These are phyloP conservation scores for Pyricularia grisea DNA, from an alignment of 2,329 filamentous ascomycete species.

Conservation along the genomic window DNA sequence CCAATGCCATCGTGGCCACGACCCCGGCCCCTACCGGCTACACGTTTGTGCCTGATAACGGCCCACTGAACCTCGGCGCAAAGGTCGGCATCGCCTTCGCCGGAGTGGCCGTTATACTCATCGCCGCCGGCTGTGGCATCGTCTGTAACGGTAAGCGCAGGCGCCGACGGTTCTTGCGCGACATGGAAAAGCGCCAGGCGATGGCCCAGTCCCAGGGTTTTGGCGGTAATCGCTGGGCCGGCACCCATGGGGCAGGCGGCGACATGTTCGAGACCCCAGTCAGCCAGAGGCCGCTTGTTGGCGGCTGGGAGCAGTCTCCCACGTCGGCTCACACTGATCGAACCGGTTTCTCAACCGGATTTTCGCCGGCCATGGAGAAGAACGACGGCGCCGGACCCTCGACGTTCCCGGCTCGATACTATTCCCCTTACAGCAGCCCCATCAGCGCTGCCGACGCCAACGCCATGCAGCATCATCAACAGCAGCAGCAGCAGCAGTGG, in stretches of 20 bases:
- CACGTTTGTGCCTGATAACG: slow-evolving; percentile 29
- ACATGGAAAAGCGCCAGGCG: slow-evolving; percentile 29
- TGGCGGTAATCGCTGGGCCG: slow-evolving; percentile 14
- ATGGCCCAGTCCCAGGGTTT: slow-evolving; percentile 30
- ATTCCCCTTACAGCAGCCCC: slow-evolving; percentile 51
- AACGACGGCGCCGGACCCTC: slow-evolving; percentile 7
- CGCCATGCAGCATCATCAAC: slow-evolving; percentile 24
- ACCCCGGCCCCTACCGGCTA: slow-evolving; percentile 31
- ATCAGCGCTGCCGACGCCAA: slow-evolving; percentile 32
- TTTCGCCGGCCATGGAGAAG: slow-evolving; percentile 10
- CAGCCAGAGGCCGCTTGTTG: slow-evolving; percentile 41
- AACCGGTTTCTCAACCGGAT: slow-evolving; percentile 5
- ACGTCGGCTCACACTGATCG: slow-evolving; percentile 31
- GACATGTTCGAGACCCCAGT: slow-evolving; percentile 42
- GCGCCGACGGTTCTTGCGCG: slow-evolving; percentile 39
- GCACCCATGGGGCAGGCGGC: slow-evolving; percentile 27
- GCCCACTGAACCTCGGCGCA: slow-evolving; percentile 40
- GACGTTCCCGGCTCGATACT: slow-evolving; percentile 31
- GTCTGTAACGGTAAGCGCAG: slow-evolving; percentile 47
- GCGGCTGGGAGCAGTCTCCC: slow-evolving; percentile 45
- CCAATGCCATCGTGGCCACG: slow-evolving; percentile 36
- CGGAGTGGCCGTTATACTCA: slow-evolving; percentile 36
- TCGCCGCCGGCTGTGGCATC: slow-evolving; percentile 39
- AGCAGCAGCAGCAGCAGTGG: slow-evolving; percentile 10
- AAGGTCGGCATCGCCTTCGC: slow-evolving; percentile 51